Evolutionary conservation across 2,329 filamentous ascomycete genomes (phyloP), one percentile per base, ranked within the genome.

Genomic region (Xylariomycetidae sp.): DNA sequence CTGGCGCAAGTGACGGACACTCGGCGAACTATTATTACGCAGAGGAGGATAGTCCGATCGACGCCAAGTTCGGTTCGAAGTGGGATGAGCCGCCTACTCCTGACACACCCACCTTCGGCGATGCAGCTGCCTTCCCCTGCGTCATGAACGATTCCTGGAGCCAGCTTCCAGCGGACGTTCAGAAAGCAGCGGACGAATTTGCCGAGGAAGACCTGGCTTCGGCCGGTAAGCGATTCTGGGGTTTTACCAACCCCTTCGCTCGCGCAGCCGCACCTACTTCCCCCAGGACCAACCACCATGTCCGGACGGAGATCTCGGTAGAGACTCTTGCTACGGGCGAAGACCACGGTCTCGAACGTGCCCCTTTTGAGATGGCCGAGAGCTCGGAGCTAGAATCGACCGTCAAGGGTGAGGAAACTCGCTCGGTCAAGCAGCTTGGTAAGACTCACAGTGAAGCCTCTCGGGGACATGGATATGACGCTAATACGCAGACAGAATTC

Each of bases 291-390:
- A 47, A 40, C 25, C 37, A 37, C 39, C 39, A 44, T 30, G 45
- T 47, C 31, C 36, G 37, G 24, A 56, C 46, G 40, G 38, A 49
- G 27, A 43, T 54, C 32, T 56, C 54, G 14, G 44, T 56, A 50
- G 49, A 50, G 29, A 49, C 50, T 20, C 49, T 38, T 25, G 31
- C 34, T 35, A 50, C 51, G 13, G 34, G 44, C 7, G 46, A 49
- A 29, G 42, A 41, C 5, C 29, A 25, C 24, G 35, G 39, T 33
- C 31, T 39, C 9, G 33, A 43, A 14, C 37, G 31, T 23, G 29
- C 36, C 14, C n/a, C n/a, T n/a, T 49, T 44, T 24, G 31, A 40
- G 24, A 37, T 44, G 20, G 41, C 33, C 10, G 33, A 42, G 16
- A 31, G 18, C 25, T 47, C 42, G 16, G 44, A 48, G 2, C 34